phyloP scores from a whole-genome alignment of 345 rosid genomes.

The Firmiana major region DNA sequence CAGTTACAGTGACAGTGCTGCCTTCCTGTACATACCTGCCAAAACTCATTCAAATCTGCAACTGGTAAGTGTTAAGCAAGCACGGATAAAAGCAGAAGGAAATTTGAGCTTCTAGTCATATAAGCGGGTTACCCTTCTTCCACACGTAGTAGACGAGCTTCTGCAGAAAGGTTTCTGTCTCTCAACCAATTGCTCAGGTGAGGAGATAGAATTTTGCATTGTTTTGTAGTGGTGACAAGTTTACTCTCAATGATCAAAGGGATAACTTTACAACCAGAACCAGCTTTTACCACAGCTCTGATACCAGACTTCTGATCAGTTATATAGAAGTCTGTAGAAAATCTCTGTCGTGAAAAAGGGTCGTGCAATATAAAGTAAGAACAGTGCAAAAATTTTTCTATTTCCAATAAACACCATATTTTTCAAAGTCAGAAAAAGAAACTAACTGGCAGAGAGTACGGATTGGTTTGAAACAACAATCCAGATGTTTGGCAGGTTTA shows the following conservation, averaged over 20 bases:
- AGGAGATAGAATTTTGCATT: conserved; percentile 35
- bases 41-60: conserved; percentile 13
- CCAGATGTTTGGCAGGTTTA: neutral
- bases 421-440: neutral
- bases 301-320: conserved; percentile 46
- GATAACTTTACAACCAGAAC: conserved; percentile 39
- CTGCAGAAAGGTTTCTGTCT: conserved; percentile 39
- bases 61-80: conserved; percentile 3
- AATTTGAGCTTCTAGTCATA: neutral
- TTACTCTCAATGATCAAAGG: conserved; percentile 46
- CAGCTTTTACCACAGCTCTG: conserved; percentile 47
- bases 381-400: neutral
- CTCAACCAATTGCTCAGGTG: conserved; percentile 46
- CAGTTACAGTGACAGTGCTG: conserved; percentile 38
- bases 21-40: conserved; percentile 56
- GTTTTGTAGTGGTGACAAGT: conserved; percentile 41
- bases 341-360: conserved; percentile 35
- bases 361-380: neutral
- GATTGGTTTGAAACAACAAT: neutral
- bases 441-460: neutral
- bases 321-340: conserved; percentile 52
- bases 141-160: conserved; percentile 36
- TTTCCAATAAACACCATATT: no score
- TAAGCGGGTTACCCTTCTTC: conserved; percentile 42
- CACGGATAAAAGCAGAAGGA: neutral